A percentile compares a stretch with the other conserved stretches of the same genome.
These are phyloP conservation scores for Ricinus communis DNA, from an alignment of 345 rosid genomes.

Conservation along the genomic window DNA sequence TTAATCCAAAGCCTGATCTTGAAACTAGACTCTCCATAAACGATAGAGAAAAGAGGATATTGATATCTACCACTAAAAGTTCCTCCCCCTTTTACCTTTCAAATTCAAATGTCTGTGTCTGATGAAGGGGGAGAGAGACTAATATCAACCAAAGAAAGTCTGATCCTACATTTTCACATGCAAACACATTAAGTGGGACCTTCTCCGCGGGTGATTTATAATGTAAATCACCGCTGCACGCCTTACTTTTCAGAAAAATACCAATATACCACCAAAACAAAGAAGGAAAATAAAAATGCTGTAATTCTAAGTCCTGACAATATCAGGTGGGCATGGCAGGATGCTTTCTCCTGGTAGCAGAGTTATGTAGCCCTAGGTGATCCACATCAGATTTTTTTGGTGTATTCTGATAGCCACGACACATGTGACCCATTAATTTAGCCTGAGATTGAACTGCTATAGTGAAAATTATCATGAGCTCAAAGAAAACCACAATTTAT, in stretches of 20 bases:
- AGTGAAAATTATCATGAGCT: not conserved
- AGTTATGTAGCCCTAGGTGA: not conserved
- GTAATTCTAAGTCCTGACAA: not conserved
- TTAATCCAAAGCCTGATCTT: too few species aligned
- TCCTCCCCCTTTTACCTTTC: not conserved
- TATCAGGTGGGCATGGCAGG: not conserved
- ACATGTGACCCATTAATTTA: too few species aligned
- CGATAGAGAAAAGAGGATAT: not conserved
- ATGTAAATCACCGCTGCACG: too few species aligned
- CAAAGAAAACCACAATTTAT: too few species aligned
- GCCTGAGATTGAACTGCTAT: not conserved
- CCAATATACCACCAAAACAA: too few species aligned
- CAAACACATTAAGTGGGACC: too few species aligned
- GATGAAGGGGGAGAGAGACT: not conserved
- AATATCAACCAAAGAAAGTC: not conserved
- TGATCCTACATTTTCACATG: conserved; percentile 13
- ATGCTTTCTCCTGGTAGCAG: not conserved
- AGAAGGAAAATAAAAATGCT: not conserved
- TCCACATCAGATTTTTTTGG: too few species aligned
- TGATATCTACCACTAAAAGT: conserved; percentile 13
- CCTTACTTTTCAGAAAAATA: too few species aligned
- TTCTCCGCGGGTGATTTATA: too few species aligned
- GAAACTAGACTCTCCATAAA: conserved; percentile 16
- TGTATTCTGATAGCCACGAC: too few species aligned
- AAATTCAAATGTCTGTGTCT: not conserved